Evolutionary conservation across 2,329 filamentous ascomycete species (phyloP), one percentile per base, ranked within the genome.

Genomic region (Aspergillus sp.): DNA sequence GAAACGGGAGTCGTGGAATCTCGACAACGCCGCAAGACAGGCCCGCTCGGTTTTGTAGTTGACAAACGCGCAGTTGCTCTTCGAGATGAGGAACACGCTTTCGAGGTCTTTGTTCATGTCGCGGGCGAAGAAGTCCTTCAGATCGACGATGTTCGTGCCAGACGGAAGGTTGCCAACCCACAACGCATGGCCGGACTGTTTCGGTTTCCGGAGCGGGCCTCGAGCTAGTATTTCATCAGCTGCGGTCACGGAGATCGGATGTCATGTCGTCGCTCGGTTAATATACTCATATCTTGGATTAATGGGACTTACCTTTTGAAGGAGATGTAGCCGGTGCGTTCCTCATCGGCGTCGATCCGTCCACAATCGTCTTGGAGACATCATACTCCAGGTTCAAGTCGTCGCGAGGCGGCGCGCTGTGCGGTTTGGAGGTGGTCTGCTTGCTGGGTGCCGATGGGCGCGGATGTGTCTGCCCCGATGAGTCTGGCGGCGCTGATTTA

Each of bases 31-130:
- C 8, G 82, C 79, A 6, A 82, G 74, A 66, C 91, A 96, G 4
- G 85, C 84, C 3, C 78, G 74, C 63, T 96, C 91, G 47, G 90
- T 88, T 57, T 86, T 89, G 69, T 95, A 97, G 66, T 97, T 97
- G 59, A 95, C 90, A 74, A 97, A 97, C 0, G 92, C 93, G 65
- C 93, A 97, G 67, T 96, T 96, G 69, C 92, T 96, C 70, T 96
- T 96, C 0, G 92, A 93, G 38, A 97, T 97, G 33, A 97, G 76
- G 60, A 97, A 96, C 0, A 97, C 77, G 44, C 91, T 96, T 67
- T 96, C 89, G 19, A 97, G 83, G 1, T 91, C 82, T 40, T 79
- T 82, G 0, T 80, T 81, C 0, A 90, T 86, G 59, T 92, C 87
- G 57, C 83, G 84, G 55, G 89, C 95, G 52, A 96, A 94, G 67